Base-by-base conservation (phyloP, 176 grass and related monocot species). In the Paspalum notatum region DNA sequence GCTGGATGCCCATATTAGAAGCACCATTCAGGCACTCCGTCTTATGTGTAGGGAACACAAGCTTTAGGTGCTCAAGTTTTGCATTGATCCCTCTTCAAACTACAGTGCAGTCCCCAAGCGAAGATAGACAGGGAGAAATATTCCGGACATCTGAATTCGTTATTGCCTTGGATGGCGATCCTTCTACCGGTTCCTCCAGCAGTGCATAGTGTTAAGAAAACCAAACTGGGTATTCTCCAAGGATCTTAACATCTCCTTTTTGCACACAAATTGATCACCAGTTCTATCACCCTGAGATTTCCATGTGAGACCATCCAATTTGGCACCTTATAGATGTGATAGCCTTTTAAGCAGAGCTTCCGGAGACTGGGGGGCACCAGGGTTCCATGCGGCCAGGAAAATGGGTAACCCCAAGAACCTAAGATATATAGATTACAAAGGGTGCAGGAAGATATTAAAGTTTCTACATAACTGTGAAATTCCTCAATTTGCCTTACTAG, bases 181-280 rank as follows among this genome's bases (percentile, higher is more conserved):
- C 40, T 71, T 48, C 79, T 53, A 6, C 15, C 32, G 10, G 8
- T 60, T 21, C 79, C 61, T 0, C 32, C 44, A 0, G 0, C 0
- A 21, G 66, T 49, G 1, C 0, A 0, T 6, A 81, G 66, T 1
- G 40, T 21, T 6, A 81, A 66, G 0, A 60, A 47, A 71, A 70
- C 0, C 42, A 81, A 47, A 59, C 65, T 46, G 13, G 78, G 78
- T n/a, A 81, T 60, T 41, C 42, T 46, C 66, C 78, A 81, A 81
- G 78, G 5, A 81, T 81, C 1, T 20, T 17, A 5, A 69, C 64
- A 69, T 80, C 78, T 80, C 70, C 52, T 9, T 21, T 39, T 15
- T 16, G 37, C 40, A 80, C 0, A 11, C 54, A 21, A 7, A 32
- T 3, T 0, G n/a, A 81, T n/a, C 1, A 1, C 1, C 1, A 81